Base-by-base conservation (phyloP, 805 yeast species). In the Suhomyces kilbournensis region DNA sequence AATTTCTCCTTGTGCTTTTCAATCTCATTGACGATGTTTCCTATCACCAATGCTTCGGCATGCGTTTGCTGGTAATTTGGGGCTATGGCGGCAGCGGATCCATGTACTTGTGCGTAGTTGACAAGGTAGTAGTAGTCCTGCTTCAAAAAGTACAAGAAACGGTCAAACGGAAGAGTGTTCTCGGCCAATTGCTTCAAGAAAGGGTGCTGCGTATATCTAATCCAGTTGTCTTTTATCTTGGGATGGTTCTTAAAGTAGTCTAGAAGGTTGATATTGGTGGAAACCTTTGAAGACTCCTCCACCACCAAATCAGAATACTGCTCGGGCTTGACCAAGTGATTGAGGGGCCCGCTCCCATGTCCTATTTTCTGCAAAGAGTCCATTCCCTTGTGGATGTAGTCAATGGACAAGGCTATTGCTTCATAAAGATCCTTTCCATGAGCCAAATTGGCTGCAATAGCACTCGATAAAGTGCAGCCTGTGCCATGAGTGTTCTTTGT, bases 381-480 rank as follows among this genome's bases (percentile, higher is more conserved):
- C 56, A 86, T 84, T 1, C 88, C 92, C 51, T 75, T 73, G 57
- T 84, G 90, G 12, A 90, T 84, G 62, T 81, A 91, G 56, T 79
- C 79, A 46, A 89, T 79, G 0, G 86, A 82, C 19, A 76, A 69
- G 7, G 75, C 74, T 7, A 88, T 79, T 0, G 96, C 74, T 2
- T 74, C 75, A 2, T 59, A 56, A 7, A 88, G 60, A 0, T 71
- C 32, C 34, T 63, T 57, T 0, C 85, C 85, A 34, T 74, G 74
- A 3, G 96, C 92, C 23, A 90, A 59, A 58, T 87, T 82, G 2
- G 94, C 83, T 0, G 94, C 85, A 56, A 91, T 85, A 0, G 96
- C 78, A 0, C 96, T 84, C 0, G 96, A 83, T 48, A 91, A 73
- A 0, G 97, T 88, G 68, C 97, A 91, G 1, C 97, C 97, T 3